Conservation (phyloP, 2,329 filamentous ascomycete genomes). For the Cercospora canescens region DNA sequence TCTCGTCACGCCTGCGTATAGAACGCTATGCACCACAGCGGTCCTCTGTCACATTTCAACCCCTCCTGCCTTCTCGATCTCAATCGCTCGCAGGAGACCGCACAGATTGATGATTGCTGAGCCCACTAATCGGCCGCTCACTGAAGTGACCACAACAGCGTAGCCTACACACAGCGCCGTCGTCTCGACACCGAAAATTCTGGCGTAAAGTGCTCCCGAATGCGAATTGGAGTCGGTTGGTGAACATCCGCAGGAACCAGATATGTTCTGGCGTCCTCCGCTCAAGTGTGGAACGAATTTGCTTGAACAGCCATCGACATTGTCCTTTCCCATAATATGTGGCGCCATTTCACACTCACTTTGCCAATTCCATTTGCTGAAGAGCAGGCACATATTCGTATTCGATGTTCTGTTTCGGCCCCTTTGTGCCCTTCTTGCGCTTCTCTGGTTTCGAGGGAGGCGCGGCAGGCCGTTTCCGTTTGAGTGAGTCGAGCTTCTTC, state of each 20-base stretch:
- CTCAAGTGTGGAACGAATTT: background rate
- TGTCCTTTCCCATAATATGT: background rate
- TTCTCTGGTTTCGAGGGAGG: constrained; percentile 58
- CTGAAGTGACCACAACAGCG: too few species aligned
- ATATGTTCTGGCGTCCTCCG: background rate
- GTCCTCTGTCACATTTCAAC: too few species aligned
- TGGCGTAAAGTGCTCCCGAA: too few species aligned
- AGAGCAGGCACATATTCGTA: constrained; percentile 70
- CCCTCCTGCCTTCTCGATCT: too few species aligned
- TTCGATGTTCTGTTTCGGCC: constrained; percentile 72
- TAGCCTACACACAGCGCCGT: too few species aligned
- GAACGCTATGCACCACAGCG: too few species aligned
- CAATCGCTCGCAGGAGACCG: too few species aligned
- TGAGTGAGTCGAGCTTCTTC: constrained; percentile 54
- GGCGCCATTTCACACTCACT: constrained; percentile 12
- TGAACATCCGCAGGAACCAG: background rate
- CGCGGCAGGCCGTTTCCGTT: constrained; percentile 57
- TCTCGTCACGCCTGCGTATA: too few species aligned
- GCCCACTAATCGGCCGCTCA: too few species aligned
- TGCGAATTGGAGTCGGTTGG: too few species aligned
- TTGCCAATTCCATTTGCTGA: constrained; percentile 46
- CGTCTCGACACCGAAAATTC: too few species aligned
- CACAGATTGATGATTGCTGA: too few species aligned
- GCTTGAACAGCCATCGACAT: background rate
- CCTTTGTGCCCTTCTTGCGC: constrained; percentile 52